These are phyloP conservation scores for Hypoxylon sp. DNA, from an alignment of 2,329 filamentous ascomycete genomes.

Conservation along the genomic window DNA sequence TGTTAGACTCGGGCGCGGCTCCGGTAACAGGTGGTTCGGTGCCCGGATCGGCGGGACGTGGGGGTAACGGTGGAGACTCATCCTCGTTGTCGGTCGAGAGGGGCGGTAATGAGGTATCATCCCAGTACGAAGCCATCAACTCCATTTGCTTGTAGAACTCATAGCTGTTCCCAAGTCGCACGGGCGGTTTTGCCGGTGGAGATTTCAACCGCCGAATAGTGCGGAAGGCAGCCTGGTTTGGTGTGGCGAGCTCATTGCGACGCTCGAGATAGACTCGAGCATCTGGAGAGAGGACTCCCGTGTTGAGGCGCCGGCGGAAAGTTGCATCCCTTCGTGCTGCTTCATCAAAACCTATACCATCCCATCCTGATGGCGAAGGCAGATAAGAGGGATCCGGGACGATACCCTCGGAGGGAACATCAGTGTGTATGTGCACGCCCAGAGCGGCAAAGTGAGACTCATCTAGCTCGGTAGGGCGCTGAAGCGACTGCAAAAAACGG, in stretches of 20 bases:
- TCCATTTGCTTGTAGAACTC: constrained; percentile 73
- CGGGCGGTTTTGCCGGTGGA: constrained; percentile 60
- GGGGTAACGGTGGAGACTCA: constrained; percentile 17
- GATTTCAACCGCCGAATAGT: constrained; percentile 67
- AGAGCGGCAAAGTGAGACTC: constrained; percentile 64
- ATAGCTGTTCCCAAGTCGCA: constrained; percentile 69
- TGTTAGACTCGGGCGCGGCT: constrained; percentile 31
- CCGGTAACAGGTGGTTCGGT: constrained; percentile 33
- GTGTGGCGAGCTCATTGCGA: constrained; percentile 62
- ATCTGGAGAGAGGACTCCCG: constrained; percentile 64
- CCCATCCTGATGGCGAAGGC: constrained; percentile 63
- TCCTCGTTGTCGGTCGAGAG: constrained; percentile 19
- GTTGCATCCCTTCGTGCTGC: constrained; percentile 58
- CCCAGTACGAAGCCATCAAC: constrained; percentile 66
- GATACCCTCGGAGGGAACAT: constrained; percentile 58
- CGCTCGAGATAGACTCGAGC: constrained; percentile 67
- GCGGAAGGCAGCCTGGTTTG: constrained; percentile 68
- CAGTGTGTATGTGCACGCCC: constrained; percentile 62
- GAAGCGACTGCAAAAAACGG: constrained; percentile 60
- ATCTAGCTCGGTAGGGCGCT: constrained; percentile 60
- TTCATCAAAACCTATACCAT: constrained; percentile 58
- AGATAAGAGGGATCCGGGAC: constrained; percentile 63
- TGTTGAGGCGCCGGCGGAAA: constrained; percentile 59
- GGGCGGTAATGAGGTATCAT: constrained; percentile 60
- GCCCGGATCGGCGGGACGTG: constrained; percentile 26